These are phyloP conservation scores for Huntiella decipiens DNA, from an alignment of 2,329 filamentous ascomycete genomes.

Conservation along the genomic window DNA sequence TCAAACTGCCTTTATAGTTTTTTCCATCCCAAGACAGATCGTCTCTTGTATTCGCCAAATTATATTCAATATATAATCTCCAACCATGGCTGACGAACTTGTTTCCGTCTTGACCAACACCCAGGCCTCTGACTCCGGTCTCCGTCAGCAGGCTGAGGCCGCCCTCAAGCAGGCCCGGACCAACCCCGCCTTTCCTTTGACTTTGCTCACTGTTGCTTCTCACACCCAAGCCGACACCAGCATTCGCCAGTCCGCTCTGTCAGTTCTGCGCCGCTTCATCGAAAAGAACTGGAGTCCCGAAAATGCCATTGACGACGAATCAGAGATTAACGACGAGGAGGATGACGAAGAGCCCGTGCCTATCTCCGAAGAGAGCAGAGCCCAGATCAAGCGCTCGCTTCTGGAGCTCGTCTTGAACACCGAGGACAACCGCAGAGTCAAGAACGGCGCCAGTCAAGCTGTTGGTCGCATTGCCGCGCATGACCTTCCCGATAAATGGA, in stretches of 20 bases:
- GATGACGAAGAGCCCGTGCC: slow-evolving; percentile 16
- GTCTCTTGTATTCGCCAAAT: background rate
- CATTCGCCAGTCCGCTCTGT: slow-evolving; percentile 67
- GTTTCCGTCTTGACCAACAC: slow-evolving; percentile 75
- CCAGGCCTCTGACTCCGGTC: slow-evolving; percentile 54
- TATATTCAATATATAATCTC: background rate
- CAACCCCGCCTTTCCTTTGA: slow-evolving; percentile 55
- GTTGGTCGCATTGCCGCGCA: slow-evolving; percentile 87
- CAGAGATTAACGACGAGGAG: slow-evolving; percentile 49
- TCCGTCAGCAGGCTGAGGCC: slow-evolving; percentile 71
- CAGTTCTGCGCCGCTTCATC: slow-evolving; percentile 66
- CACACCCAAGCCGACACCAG: slow-evolving; percentile 54
- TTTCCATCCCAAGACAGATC: too few relatives aligned
- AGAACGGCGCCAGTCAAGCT: slow-evolving; percentile 58
- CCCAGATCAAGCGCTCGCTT: slow-evolving; percentile 51
- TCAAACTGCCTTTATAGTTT: too few relatives aligned
- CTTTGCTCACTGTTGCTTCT: slow-evolving; percentile 62
- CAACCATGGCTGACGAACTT: slow-evolving; percentile 74
- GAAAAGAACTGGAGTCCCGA: slow-evolving; percentile 65
- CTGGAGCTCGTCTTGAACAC: slow-evolving; percentile 58
- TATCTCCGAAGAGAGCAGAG: slow-evolving; percentile 27
- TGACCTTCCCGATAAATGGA: slow-evolving; percentile 93
- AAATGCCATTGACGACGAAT: slow-evolving; percentile 46
- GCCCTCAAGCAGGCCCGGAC: slow-evolving; percentile 55
- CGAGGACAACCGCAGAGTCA: slow-evolving; percentile 68